These are phyloP conservation scores for Ceratocystis variospora DNA, from an alignment of 2,329 filamentous ascomycete species.

Conservation along the genomic window DNA sequence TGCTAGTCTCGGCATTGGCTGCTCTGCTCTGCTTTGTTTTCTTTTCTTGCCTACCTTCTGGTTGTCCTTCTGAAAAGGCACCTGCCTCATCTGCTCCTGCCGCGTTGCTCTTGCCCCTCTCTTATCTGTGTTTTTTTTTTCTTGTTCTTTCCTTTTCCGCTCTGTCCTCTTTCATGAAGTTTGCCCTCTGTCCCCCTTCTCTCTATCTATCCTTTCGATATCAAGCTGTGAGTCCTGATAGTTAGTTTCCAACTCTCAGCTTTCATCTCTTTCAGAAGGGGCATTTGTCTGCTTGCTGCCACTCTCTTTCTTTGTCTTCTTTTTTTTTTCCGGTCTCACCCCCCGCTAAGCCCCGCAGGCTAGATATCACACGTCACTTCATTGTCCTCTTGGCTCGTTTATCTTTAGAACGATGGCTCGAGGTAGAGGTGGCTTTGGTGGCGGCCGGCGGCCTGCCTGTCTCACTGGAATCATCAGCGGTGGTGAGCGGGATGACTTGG, in stretches of 20 bases:
- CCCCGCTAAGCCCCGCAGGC: not conserved
- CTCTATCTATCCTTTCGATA: not conserved
- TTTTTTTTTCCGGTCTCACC: not conserved
- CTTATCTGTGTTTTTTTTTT: slow-evolving; percentile 13
- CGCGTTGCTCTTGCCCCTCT: slow-evolving; percentile 1
- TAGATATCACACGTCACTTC: not conserved
- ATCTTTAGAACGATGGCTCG: slow-evolving; percentile 27
- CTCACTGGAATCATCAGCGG: slow-evolving; percentile 36
- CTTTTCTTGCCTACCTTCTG: not conserved
- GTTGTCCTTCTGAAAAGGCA: not conserved
- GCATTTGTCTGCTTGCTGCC: not conserved
- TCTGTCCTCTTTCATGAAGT: not conserved
- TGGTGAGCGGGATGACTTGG: slow-evolving; percentile 39
- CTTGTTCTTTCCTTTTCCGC: not conserved
- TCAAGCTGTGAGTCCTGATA: not conserved
- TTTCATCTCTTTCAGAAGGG: not conserved
- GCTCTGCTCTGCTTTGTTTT: not conserved
- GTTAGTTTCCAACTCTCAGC: not conserved
- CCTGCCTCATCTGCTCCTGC: not conserved
- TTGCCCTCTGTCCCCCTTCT: no score
- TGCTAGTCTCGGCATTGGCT: not conserved
- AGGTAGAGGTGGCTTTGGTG: slow-evolving; percentile 26
- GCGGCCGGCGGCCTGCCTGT: slow-evolving; percentile 35
- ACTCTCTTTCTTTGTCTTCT: not conserved
- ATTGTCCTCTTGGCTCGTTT: not conserved